phyloP scores from a whole-genome alignment of 148 eudicot species.

The Chenopodium album region DNA sequence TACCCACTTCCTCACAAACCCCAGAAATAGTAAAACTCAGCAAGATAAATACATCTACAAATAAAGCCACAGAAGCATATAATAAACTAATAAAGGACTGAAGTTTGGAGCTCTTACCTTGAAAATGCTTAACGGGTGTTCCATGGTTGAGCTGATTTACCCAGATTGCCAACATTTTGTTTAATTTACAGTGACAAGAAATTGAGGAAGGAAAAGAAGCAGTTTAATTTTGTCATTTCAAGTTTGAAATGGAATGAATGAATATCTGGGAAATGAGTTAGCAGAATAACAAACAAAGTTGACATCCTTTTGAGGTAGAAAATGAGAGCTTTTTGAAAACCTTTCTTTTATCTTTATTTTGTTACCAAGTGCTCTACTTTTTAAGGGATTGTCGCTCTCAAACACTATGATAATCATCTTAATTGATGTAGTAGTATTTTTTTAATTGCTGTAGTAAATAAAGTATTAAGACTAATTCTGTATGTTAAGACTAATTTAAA shows the following conservation, averaged over 20 bases:
- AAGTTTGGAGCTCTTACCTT: conserved; percentile 41
- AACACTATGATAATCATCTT: not conserved
- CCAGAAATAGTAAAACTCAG: conserved; percentile 40
- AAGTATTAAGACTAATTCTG: too few relatives aligned
- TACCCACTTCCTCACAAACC: conserved; percentile 35
- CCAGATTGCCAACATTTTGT: conserved; percentile 33
- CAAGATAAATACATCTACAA: conserved; percentile 21
- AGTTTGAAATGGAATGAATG: not conserved
- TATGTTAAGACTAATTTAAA: too few relatives aligned
- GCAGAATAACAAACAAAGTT: conserved; percentile 17
- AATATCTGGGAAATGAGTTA: not conserved
- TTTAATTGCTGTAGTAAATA: not conserved
- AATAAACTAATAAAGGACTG: conserved; percentile 14
- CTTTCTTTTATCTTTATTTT: not conserved
- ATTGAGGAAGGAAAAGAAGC: not conserved
- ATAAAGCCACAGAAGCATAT: not conserved
- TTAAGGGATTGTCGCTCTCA: conserved; percentile 11
- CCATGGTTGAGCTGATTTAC: not conserved
- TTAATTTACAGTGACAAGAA: not conserved
- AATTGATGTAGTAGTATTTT: too few relatives aligned
- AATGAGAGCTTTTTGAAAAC: not conserved
- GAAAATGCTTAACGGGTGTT: conserved; percentile 18
- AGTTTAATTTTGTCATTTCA: too few relatives aligned
- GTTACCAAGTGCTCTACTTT: conserved; percentile 3
- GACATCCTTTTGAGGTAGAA: conserved; percentile 23